A percentile compares a stretch with the other conserved stretches of the same genome.
phyloP scores from a whole-genome alignment of 2,329 filamentous ascomycete genomes.

The Knufia fluminis region DNA sequence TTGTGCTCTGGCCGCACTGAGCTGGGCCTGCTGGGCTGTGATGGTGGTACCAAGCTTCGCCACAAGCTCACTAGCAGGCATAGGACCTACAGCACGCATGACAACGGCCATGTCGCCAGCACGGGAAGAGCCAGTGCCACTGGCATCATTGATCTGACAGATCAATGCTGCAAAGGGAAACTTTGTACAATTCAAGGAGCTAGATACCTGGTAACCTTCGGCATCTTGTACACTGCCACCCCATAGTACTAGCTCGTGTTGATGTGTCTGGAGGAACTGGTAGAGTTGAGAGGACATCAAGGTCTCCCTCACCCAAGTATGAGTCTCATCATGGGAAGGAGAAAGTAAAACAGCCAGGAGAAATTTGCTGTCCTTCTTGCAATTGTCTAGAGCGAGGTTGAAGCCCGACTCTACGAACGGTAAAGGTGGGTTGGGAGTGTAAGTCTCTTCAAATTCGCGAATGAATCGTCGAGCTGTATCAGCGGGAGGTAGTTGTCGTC shows the following conservation, averaged over 20 bases:
- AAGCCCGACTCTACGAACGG: constrained; percentile 83
- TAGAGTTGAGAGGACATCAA: constrained; percentile 67
- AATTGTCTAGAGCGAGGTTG: constrained; percentile 79
- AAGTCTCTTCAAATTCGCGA: constrained; percentile 90
- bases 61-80: constrained; percentile 61
- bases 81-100: constrained; percentile 64
- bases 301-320: constrained; percentile 70
- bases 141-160: constrained; percentile 72
- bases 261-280: constrained; percentile 62
- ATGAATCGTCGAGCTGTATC: constrained; percentile 85
- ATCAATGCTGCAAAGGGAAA: constrained; percentile 84
- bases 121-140: constrained; percentile 32
- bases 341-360: constrained; percentile 80
- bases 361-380: constrained; percentile 86
- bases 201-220: constrained; percentile 88
- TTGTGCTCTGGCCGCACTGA: constrained; percentile 65
- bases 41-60: constrained; percentile 66
- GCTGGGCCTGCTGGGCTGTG: constrained; percentile 63
- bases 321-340: constrained; percentile 89
- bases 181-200: constrained; percentile 77
- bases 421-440: constrained; percentile 57
- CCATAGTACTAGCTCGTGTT: constrained; percentile 80
- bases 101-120: constrained; percentile 86
- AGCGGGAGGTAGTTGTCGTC: constrained; percentile 68
- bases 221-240: constrained; percentile 86